Evolutionary conservation across 176 grass and related monocot species (phyloP).

Genomic region (Oryza coarctata): DNA sequence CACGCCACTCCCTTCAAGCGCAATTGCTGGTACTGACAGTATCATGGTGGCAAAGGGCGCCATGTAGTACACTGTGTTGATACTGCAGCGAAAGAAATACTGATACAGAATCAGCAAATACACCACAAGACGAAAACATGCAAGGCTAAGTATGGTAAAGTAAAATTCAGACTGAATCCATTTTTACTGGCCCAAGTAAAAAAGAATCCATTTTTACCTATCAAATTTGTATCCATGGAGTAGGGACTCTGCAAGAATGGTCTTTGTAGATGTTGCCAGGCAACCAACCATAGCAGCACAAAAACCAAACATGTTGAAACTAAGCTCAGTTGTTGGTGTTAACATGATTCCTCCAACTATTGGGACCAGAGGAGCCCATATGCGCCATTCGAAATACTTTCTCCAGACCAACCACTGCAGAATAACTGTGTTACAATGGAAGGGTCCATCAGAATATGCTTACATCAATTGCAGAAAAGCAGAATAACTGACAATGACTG

Average conservation of each 20-base stretch:
- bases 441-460: slow-evolving; percentile 22
- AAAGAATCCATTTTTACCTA: slow-evolving; percentile 43
- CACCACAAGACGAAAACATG: neutral
- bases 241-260: slow-evolving; percentile 75
- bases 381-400: slow-evolving; percentile 76
- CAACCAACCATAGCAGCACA: slow-evolving; percentile 79
- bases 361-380: slow-evolving; percentile 76
- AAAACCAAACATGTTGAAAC: slow-evolving; percentile 75
- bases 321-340: slow-evolving; percentile 72
- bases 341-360: slow-evolving; percentile 77
- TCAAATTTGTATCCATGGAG: slow-evolving; percentile 92
- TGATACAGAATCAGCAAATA: neutral
- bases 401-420: slow-evolving; percentile 84
- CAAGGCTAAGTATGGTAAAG: neutral
- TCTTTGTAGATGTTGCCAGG: slow-evolving; percentile 84
- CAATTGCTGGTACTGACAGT: slow-evolving; percentile 48
- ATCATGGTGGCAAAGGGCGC: slow-evolving; percentile 85
- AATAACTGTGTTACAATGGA: slow-evolving; percentile 47
- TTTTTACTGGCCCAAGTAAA: slow-evolving; percentile 24
- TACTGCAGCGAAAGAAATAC: slow-evolving; percentile 31
- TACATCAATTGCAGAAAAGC: neutral
- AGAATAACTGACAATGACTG: neutral
- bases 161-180: neutral
- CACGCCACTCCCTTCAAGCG: slow-evolving; percentile 63
- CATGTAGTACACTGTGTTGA: slow-evolving; percentile 94